Evolutionary conservation across 2,329 filamentous ascomycete genomes (phyloP).

Genomic region (Pestalotiopsis sp.): DNA sequence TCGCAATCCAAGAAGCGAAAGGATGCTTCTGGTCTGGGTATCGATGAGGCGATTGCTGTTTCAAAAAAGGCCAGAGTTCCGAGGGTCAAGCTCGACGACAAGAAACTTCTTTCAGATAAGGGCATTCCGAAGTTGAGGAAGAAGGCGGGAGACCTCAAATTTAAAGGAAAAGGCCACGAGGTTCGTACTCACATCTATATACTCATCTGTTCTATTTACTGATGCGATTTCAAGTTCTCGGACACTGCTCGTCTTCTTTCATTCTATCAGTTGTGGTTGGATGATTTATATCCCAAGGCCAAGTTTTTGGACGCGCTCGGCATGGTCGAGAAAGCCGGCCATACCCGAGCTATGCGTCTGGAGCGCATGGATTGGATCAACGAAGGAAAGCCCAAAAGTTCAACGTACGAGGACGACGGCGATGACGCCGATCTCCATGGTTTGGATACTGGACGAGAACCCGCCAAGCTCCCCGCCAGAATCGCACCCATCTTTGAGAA

Average conservation of each 20-base stretch:
- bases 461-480: constrained; percentile 32
- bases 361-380: constrained; percentile 85
- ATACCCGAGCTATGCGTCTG: constrained; percentile 76
- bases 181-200: constrained; percentile 43
- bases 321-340: constrained; percentile 93
- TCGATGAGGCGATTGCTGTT: constrained; percentile 86
- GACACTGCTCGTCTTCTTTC: constrained; percentile 82
- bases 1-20: constrained; percentile 49
- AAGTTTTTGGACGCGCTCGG: constrained; percentile 87
- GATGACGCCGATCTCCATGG: constrained; percentile 34
- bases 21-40: constrained; percentile 63
- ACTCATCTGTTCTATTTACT: not conserved
- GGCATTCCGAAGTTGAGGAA: constrained; percentile 83
- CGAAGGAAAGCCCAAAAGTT: constrained; percentile 63
- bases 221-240: constrained; percentile 63
- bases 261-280: constrained; percentile 95
- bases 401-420: constrained; percentile 28
- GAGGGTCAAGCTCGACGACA: constrained; percentile 84
- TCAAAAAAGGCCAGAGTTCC: constrained; percentile 73
- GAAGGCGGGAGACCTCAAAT: constrained; percentile 71
- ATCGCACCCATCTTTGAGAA: constrained; percentile 43
- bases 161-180: constrained; percentile 95
- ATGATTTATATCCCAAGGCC: constrained; percentile 92
- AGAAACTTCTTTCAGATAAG: constrained; percentile 77
- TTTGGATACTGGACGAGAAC: constrained; percentile 29